These are phyloP conservation scores for Stromatinia cepivora DNA, from an alignment of 2,329 filamentous ascomycete species.

Conservation along the genomic window DNA sequence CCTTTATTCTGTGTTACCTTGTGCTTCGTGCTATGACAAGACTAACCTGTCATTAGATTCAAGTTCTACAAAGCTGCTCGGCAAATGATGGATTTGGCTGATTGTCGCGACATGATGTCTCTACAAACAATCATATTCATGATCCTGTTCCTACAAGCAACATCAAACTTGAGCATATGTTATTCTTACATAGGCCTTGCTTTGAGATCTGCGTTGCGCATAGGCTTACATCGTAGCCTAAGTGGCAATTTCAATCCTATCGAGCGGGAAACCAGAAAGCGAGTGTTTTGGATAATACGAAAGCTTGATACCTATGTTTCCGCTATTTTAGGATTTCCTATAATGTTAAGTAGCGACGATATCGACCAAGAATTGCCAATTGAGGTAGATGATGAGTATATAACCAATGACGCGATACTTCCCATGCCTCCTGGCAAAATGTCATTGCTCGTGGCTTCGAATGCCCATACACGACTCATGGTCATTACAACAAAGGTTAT, in stretches of 20 bases:
- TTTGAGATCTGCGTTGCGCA: conserved; percentile 70
- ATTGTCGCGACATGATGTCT: conserved; percentile 72
- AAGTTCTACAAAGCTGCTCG: conserved; percentile 73
- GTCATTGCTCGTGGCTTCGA: conserved; percentile 63
- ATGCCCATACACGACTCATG: conserved; percentile 65
- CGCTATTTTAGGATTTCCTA: conserved; percentile 64
- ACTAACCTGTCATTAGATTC: conserved; percentile 50
- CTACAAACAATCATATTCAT: conserved; percentile 77
- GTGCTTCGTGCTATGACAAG: neutral
- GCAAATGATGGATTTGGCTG: conserved; percentile 63
- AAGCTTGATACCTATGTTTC: conserved; percentile 73
- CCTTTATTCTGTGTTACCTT: neutral
- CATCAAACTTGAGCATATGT: conserved; percentile 75
- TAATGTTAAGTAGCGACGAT: conserved; percentile 63
- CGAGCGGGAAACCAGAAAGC: conserved; percentile 62
- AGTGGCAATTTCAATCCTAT: conserved; percentile 61
- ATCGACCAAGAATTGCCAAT: conserved; percentile 65
- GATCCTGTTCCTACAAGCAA: conserved; percentile 77
- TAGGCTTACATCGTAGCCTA: conserved; percentile 75
- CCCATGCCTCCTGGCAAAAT: conserved; percentile 55
- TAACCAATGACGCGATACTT: conserved; percentile 58
- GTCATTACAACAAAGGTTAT: conserved; percentile 64
- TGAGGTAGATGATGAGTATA: conserved; percentile 67
- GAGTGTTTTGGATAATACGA: conserved; percentile 67
- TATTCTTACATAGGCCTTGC: conserved; percentile 81